Percentiles rank a stretch among this genome's conserved stretches.
Evolutionary conservation across 2,329 filamentous ascomycete species (phyloP).

Genomic region (Trichoderma sp.): DNA sequence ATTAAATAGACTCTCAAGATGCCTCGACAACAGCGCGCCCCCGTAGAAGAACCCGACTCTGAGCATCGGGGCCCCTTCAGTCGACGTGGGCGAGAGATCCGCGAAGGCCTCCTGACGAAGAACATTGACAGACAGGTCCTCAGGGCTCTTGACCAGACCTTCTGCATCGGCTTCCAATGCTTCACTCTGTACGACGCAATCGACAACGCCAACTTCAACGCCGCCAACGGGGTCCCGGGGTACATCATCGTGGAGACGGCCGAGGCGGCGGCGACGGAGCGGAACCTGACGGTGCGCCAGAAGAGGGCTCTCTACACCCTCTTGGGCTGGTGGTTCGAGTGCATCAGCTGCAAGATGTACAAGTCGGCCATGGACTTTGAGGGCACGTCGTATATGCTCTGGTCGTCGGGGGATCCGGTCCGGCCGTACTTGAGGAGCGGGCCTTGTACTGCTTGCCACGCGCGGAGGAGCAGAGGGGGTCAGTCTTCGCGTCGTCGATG

Average conservation of each 20-base stretch:
- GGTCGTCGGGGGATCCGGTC: neutral
- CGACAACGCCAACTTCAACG: neutral
- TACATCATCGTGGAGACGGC: neutral
- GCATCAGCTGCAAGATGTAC: conserved; percentile 8
- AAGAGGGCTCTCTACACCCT: conserved; percentile 7
- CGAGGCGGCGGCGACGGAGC: neutral
- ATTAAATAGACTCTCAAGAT: too few species aligned
- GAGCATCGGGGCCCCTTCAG: too few species aligned
- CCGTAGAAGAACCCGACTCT: too few species aligned
- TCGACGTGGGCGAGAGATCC: neutral
- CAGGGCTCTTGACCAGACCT: neutral
- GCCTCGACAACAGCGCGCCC: too few species aligned
- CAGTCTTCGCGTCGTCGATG: too few species aligned
- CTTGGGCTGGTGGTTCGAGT: conserved; percentile 20
- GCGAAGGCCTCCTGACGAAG: neutral
- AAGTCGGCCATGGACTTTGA: conserved; percentile 4
- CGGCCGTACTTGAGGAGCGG: conserved; percentile 13
- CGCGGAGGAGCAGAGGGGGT: neutral
- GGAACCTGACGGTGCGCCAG: neutral
- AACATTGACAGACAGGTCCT: conserved; percentile 5
- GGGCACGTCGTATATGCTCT: conserved; percentile 1
- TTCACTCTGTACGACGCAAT: conserved; percentile 12
- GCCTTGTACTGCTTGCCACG: conserved; percentile 8
- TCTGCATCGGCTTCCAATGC: neutral
- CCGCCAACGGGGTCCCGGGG: neutral